Evolutionary conservation across 208 protist genomes (phyloP), one percentile per base, ranked within the genome.

Genomic region (Wallacemonas sp.): DNA sequence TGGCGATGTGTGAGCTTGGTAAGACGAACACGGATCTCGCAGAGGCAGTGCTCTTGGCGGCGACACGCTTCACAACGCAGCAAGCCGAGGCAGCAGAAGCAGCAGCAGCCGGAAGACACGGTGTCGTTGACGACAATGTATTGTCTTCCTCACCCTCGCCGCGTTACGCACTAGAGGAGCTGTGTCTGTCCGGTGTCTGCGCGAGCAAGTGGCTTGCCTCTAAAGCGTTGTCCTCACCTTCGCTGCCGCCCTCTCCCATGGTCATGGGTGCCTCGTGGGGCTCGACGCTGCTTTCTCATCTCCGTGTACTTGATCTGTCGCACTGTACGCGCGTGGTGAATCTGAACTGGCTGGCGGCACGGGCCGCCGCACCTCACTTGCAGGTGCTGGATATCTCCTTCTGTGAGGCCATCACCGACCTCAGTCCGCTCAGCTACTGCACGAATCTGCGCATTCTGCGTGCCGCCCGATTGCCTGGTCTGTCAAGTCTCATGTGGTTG

Each of bases 351-450:
- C 24, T 49, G 15, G 8, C 15, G 24, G 19, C 24, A 19, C 14
- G 14, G 5, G 21, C 36, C 3, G 39, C 41, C 8, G 39, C 56
- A 11, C 56, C 56, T 2, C 21, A 17, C 19, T 38, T 49, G 31
- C 41, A 62, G 34, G 56, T 62, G 2, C 39, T 62, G 24, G 41
- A 49, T 19, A 19, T 62, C 2, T 49, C 41, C 41, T 62, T 47
- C 39, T 62, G 39, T 17, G 28, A 8, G 56, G 6, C 38, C 15
- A 31, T 70, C 22, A 39, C 46, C 1, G 70, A 76, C 59, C 59
- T 70, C 22, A 66, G 27, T 21, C 55, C 70, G 1, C 26, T 76
- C n/a, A 27, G 38, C 24, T 63, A 59, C 60, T 33, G 66, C 22
- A 46, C 47, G 2, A 2, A 24, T 5, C 36, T 62, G 19, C 56